A percentile compares a stretch with the other conserved stretches of the same genome.
These are phyloP conservation scores for Suhomyces kilbournensis DNA, from an alignment of 805 yeast genomes.

Conservation along the genomic window DNA sequence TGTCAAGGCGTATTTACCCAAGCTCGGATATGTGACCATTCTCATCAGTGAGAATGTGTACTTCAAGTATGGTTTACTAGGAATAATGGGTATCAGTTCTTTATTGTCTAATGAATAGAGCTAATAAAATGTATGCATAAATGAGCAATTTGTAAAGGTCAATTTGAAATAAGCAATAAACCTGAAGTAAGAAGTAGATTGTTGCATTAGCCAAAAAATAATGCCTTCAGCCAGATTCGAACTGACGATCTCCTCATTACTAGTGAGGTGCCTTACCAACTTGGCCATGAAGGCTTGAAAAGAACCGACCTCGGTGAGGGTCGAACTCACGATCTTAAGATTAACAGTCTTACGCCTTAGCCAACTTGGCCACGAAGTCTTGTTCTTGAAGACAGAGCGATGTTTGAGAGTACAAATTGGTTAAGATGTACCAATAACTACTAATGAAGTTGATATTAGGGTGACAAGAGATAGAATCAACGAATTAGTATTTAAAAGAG, in stretches of 20 bases:
- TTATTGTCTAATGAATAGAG: conserved; percentile 37
- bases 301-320: conserved; percentile 34
- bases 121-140: neutral
- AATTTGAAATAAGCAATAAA: no score
- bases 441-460: no score
- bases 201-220: neutral
- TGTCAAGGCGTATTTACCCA: conserved; percentile 90
- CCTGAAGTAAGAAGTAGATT: neutral
- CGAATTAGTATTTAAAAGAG: no score
- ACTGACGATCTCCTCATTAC: conserved; percentile 37
- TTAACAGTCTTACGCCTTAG: conserved; percentile 37
- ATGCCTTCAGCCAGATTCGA: conserved; percentile 29
- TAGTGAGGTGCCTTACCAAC: conserved; percentile 37
- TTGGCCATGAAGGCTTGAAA: conserved; percentile 25
- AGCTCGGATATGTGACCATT: conserved; percentile 86
- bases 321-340: conserved; percentile 38
- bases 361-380: conserved; percentile 31
- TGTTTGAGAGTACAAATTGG: neutral
- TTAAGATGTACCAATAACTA: no score
- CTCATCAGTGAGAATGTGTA: conserved; percentile 85
- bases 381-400: neutral
- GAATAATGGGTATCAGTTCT: conserved; percentile 67
- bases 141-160: neutral
- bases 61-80: conserved; percentile 76
- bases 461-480: no score